A percentile compares a stretch with the other conserved stretches of the same genome.
phyloP scores from a whole-genome alignment of 2,329 filamentous ascomycete species.

The Fusarium siculi region DNA sequence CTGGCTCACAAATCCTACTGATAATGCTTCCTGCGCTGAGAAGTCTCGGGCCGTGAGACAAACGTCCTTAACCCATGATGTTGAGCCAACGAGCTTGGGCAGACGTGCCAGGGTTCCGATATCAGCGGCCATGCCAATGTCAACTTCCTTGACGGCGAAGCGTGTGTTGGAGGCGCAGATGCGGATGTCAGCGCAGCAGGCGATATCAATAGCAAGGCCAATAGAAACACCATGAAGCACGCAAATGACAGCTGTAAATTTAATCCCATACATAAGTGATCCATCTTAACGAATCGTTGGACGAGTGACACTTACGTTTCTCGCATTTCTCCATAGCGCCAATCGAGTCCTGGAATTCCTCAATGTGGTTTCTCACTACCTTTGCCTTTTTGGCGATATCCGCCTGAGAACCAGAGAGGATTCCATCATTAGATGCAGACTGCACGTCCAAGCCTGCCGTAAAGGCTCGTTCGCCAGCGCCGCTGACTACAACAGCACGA shows the following conservation, averaged over 20 bases:
- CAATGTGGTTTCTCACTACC: slow-evolving; percentile 72
- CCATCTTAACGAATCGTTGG: not conserved
- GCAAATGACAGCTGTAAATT: slow-evolving; percentile 75
- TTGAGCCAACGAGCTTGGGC: slow-evolving; percentile 76
- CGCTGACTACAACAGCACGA: slow-evolving; percentile 81
- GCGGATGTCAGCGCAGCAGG: slow-evolving; percentile 76
- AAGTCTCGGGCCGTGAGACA: slow-evolving; percentile 78
- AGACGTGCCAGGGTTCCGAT: slow-evolving; percentile 79
- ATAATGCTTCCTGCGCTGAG: slow-evolving; percentile 72
- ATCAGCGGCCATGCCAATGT: slow-evolving; percentile 83
- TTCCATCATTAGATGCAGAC: slow-evolving; percentile 67
- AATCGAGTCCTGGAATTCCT: slow-evolving; percentile 84
- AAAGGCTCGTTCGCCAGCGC: slow-evolving; percentile 85
- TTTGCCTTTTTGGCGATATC: slow-evolving; percentile 75
- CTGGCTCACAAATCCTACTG: slow-evolving; percentile 75
- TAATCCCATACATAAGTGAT: slow-evolving; percentile 25
- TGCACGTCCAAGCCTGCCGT: slow-evolving; percentile 87
- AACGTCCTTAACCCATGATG: slow-evolving; percentile 84
- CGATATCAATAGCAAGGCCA: slow-evolving; percentile 81
- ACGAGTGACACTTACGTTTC: slow-evolving; percentile 71
- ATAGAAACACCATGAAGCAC: slow-evolving; percentile 82
- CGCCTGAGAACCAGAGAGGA: slow-evolving; percentile 50
- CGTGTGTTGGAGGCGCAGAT: slow-evolving; percentile 68
- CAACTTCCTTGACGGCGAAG: slow-evolving; percentile 82
- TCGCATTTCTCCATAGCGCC: slow-evolving; percentile 83